Evolutionary conservation across 2,329 filamentous ascomycete genomes (phyloP).

Genomic region (Cladophialophora exuberans): DNA sequence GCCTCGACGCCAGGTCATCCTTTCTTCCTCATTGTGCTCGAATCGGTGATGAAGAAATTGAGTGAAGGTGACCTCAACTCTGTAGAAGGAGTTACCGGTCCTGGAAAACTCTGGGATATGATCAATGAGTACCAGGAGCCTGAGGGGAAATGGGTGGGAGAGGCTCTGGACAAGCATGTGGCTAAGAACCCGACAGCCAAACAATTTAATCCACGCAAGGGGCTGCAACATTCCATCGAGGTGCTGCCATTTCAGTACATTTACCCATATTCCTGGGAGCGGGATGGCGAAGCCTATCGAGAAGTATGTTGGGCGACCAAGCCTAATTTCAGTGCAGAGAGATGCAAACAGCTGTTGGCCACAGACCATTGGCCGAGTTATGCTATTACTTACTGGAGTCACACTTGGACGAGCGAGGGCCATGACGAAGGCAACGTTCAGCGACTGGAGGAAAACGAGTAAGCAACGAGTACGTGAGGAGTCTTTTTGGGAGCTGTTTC

Average conservation of each 20-base stretch:
- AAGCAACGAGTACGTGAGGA: neutral
- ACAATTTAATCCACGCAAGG: constrained; percentile 26
- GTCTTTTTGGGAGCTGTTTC: neutral
- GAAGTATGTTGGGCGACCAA: constrained; percentile 29
- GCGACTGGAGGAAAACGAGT: constrained; percentile 28
- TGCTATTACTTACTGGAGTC: constrained; percentile 35
- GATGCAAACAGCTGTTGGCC: constrained; percentile 31
- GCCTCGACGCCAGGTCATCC: constrained; percentile 41
- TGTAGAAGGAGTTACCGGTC: constrained; percentile 31
- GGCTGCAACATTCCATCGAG: constrained; percentile 28
- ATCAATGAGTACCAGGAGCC: constrained; percentile 22
- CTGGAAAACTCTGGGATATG: constrained; percentile 27
- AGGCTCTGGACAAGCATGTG: constrained; percentile 26
- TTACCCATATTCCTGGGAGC: constrained; percentile 34
- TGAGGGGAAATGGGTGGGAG: constrained; percentile 19
- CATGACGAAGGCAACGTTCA: constrained; percentile 27
- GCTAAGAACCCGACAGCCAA: constrained; percentile 29
- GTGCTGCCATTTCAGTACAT: constrained; percentile 30
- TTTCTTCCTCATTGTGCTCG: constrained; percentile 38
- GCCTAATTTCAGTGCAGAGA: constrained; percentile 25
- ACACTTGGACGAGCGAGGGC: constrained; percentile 30
- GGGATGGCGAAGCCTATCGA: constrained; percentile 31
- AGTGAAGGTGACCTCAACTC: constrained; percentile 1
- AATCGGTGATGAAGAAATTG: constrained; percentile 28
- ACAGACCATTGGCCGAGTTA: constrained; percentile 33